Base-by-base conservation (phyloP, 495 filamentous ascomycete genomes). In the Aspergillus ostianus region DNA sequence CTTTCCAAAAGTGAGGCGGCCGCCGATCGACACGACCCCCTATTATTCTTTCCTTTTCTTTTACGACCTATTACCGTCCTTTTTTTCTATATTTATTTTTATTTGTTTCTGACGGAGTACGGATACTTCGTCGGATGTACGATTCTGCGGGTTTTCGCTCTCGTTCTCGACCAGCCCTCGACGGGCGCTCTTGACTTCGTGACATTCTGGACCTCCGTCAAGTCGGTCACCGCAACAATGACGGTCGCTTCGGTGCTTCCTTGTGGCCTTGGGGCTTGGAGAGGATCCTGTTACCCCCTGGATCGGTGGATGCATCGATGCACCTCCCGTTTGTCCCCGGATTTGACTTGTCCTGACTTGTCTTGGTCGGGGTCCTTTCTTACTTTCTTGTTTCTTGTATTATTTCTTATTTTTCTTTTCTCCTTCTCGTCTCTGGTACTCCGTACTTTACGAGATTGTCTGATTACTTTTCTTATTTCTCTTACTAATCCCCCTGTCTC, bases 1-100 rank as follows among this genome's bases (percentile, higher is more conserved):
- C 66, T 73, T 72, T 62, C 56, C 26, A 52, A 61, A 64, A 64
- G 65, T 63, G 57, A 63, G 64, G 63, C 60, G 59, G 57, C 46
- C 17, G 57, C 46, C 17, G 64, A 65, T 67, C 63, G 65, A 58
- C 65, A 52, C 30, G 47, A n/a, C 19, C 23, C 23, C 41, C 53
- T n/a, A 19, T 50, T 44, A 26, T 4, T 20, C 20, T 29, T 51
- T 53, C 49, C 45, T 60, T 54, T 44, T 58, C 32, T 32, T 50
- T 60, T 50, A 23, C 29, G 9, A 15, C 32, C 32, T 29, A 7
- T 29, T n/a, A 29, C 27, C 19, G 7, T 27, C 26, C 50, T 23
- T 52, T 52, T 52, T 52, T n/a, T 9, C 6, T 48, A 21, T 18
- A 15, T 15, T 26, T 49, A 19, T 19, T 29, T 7, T 26, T 52